These are phyloP conservation scores for Cercis canadensis DNA, from an alignment of 306 rosid genomes.

Conservation along the genomic window DNA sequence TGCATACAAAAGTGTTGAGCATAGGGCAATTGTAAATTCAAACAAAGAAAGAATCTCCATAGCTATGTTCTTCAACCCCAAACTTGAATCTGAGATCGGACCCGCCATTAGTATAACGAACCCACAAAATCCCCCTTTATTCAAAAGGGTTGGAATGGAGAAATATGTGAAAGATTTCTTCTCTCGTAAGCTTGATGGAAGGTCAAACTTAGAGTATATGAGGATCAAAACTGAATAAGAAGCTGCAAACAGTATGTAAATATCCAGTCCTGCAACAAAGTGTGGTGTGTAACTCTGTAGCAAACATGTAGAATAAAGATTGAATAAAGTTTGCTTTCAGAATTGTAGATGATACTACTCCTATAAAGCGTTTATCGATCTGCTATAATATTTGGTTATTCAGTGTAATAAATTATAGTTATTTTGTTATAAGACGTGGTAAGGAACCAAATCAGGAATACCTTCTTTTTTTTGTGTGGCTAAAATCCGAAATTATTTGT, in stretches of 20 bases:
- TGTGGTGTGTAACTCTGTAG: too few species aligned
- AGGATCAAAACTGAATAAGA: conserved; percentile 26
- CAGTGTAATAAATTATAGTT: too few species aligned
- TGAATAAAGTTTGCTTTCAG: too few species aligned
- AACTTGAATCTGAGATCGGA: conserved; percentile 48
- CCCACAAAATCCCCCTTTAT: conserved; percentile 44
- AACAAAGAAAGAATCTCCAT: conserved; percentile 52
- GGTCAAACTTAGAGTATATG: conserved; percentile 48
- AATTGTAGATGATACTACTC: too few species aligned
- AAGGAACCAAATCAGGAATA: too few species aligned
- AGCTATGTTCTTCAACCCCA: conserved; percentile 52
- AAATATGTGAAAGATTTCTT: conserved; percentile 42
- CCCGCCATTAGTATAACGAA: conserved; percentile 32
- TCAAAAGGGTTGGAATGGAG: conserved; percentile 37
- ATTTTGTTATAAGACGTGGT: too few species aligned
- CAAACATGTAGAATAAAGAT: too few species aligned
- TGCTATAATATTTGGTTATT: too few species aligned
- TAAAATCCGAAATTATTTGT: too few species aligned
- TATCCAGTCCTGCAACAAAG: too few species aligned
- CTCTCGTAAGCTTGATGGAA: conserved; percentile 46
- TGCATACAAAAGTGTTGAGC: conserved; percentile 55
- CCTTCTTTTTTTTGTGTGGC: too few species aligned
- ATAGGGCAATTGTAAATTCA: conserved; percentile 52
- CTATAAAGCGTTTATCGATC: too few species aligned
- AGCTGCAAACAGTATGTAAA: not conserved